Conservation (phyloP, 164 flowering plant genomes). For the Magnolia officinalis region DNA sequence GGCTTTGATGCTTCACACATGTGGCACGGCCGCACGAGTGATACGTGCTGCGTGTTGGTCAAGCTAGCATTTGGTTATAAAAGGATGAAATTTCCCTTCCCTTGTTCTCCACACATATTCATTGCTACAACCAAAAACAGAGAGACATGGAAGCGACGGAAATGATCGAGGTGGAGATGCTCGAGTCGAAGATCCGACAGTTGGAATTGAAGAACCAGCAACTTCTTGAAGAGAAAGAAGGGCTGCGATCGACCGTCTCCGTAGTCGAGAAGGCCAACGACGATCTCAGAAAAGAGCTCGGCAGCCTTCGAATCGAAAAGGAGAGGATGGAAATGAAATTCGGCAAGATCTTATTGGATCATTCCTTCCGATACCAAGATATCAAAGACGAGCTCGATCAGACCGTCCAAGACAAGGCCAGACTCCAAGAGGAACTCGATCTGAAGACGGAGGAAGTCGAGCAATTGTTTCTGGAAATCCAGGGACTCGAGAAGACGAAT, state of each 20-base stretch:
- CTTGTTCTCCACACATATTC: background rate
- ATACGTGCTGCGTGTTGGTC: no score
- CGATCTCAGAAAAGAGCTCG: background rate
- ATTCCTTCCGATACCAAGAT: background rate
- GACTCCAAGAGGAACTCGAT: background rate
- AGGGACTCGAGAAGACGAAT: background rate
- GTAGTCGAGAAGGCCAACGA: background rate
- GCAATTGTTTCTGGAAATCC: background rate
- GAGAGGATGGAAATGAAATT: background rate
- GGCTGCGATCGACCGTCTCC: background rate
- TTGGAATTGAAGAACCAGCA: background rate
- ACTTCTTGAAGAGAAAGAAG: background rate
- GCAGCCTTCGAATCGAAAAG: background rate
- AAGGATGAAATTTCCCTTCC: no score
- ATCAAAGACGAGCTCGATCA: background rate
- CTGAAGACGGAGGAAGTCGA: background rate
- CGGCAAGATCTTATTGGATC: background rate
- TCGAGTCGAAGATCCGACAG: background rate
- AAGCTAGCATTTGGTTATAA: no score
- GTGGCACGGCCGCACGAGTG: no score
- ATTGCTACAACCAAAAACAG: background rate
- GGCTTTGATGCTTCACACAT: no score
- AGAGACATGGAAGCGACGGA: background rate
- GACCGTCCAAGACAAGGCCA: background rate
- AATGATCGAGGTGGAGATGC: background rate